Evolutionary conservation across 192 early-diverging fungal species (phyloP).

Genomic region (Haplosporangium gracile): DNA sequence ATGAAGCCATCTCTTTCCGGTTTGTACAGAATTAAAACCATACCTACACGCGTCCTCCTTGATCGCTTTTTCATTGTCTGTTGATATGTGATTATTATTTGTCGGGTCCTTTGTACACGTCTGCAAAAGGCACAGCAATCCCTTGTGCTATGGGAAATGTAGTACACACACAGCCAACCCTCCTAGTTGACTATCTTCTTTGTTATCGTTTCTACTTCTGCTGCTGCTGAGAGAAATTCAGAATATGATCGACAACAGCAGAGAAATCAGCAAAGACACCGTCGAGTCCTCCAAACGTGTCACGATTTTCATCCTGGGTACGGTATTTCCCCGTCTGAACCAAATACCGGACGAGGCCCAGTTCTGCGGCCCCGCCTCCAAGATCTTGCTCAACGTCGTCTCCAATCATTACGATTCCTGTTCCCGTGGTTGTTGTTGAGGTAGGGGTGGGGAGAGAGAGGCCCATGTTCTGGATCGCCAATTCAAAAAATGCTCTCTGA

Average conservation of each 20-base stretch:
- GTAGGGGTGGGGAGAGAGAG: background rate
- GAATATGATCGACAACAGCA: conserved; percentile 73
- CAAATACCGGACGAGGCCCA: conserved; percentile 72
- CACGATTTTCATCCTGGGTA: conserved; percentile 74
- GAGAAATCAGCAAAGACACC: conserved; percentile 76
- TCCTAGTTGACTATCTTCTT: too few relatives aligned
- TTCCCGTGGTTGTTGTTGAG: background rate
- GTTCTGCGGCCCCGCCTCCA: conserved; percentile 79
- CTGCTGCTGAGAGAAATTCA: conserved; percentile 24
- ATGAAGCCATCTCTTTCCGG: background rate
- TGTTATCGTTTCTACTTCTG: background rate
- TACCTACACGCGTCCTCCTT: background rate
- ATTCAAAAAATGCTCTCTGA: conserved; percentile 76
- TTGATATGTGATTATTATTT: too few relatives aligned
- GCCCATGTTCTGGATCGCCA: conserved; percentile 80
- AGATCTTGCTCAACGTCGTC: conserved; percentile 90
- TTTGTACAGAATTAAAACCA: conserved; percentile 5
- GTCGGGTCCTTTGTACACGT: too few relatives aligned
- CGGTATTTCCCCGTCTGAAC: conserved; percentile 91
- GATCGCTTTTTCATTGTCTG: background rate
- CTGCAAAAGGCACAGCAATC: too few relatives aligned
- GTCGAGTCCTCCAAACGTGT: conserved; percentile 57
- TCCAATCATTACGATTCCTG: conserved; percentile 84
- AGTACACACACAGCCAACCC: too few relatives aligned
- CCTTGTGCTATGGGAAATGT: too few relatives aligned